Conservation (phyloP, 2,329 filamentous ascomycete species). For the Scytalidium sp. region DNA sequence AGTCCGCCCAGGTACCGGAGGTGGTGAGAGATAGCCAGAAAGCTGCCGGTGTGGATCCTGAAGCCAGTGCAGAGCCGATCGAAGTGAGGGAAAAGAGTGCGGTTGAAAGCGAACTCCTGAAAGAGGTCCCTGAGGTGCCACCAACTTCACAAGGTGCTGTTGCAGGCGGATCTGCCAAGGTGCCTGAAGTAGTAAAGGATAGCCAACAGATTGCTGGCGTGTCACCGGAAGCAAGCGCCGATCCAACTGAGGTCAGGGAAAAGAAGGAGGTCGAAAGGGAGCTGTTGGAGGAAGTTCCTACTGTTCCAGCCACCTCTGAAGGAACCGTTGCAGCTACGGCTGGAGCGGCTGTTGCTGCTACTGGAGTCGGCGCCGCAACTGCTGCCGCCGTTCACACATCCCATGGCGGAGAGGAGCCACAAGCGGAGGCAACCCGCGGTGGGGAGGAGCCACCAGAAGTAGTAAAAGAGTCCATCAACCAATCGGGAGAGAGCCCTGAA, state of each 20-base stretch:
- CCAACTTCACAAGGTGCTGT: constrained; percentile 46
- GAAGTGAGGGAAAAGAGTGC: constrained; percentile 70
- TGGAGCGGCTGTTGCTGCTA: constrained; percentile 39
- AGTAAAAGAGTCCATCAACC: constrained; percentile 55
- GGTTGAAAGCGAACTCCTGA: constrained; percentile 68
- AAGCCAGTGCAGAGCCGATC: constrained; percentile 62
- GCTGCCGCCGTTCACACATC: constrained; percentile 34
- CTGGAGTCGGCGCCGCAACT: constrained; percentile 40
- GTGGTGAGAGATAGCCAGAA: constrained; percentile 71
- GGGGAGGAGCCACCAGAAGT: constrained; percentile 51
- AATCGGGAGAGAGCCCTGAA: constrained; percentile 63
- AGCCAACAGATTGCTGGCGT: constrained; percentile 66
- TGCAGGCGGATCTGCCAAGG: constrained; percentile 38
- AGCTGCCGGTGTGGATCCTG: constrained; percentile 60
- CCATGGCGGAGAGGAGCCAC: constrained; percentile 29
- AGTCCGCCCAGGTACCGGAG: constrained; percentile 49
- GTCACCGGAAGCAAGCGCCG: constrained; percentile 64
- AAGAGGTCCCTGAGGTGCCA: constrained; percentile 60
- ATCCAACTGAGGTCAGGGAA: constrained; percentile 63
- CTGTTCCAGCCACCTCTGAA: constrained; percentile 55
- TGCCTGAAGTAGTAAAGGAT: constrained; percentile 65
- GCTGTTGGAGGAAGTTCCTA: constrained; percentile 63
- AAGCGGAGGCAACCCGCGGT: constrained; percentile 38
- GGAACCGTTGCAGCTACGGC: constrained; percentile 43
- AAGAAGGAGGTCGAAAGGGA: constrained; percentile 71